phyloP scores from a whole-genome alignment of 352 stramenopile species.

The Phytophthora meadii region DNA sequence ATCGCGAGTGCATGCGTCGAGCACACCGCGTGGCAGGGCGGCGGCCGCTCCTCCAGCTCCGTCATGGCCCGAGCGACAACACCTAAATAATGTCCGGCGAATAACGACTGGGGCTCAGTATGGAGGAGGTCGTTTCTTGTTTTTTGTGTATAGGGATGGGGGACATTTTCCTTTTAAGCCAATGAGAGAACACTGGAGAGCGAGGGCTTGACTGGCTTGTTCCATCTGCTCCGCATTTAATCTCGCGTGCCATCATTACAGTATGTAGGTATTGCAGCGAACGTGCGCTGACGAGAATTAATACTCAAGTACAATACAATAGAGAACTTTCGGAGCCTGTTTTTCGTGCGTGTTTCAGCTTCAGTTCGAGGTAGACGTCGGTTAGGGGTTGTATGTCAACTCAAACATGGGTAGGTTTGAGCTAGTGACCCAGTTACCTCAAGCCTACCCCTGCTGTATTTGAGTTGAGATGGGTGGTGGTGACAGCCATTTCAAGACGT shows the following conservation, averaged over 20 bases:
- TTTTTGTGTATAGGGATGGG: slow-evolving; percentile 15
- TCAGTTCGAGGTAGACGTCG: too few relatives aligned
- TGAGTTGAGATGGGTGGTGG: too few relatives aligned
- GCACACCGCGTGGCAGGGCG: slow-evolving; percentile 36
- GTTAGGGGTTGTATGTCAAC: too few relatives aligned
- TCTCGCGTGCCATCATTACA: slow-evolving; percentile 4
- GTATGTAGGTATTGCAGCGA: not conserved
- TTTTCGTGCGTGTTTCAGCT: too few relatives aligned
- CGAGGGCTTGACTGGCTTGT: slow-evolving; percentile 17
- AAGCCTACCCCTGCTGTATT: too few relatives aligned
- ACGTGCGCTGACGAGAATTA: not conserved
- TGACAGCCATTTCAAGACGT: too few relatives aligned
- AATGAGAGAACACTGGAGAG: not conserved
- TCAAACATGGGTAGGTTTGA: too few relatives aligned
- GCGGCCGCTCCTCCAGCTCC: slow-evolving; percentile 38
- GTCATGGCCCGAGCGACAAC: slow-evolving; percentile 15
- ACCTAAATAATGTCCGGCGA: slow-evolving; percentile 23
- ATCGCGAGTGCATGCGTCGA: slow-evolving; percentile 21
- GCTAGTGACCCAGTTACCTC: too few relatives aligned
- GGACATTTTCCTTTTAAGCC: not conserved
- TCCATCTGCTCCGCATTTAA: slow-evolving; percentile 18
- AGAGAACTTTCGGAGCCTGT: too few relatives aligned
- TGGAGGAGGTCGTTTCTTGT: slow-evolving; percentile 14
- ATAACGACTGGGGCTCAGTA: slow-evolving; percentile 27
- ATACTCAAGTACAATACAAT: too few relatives aligned